These are phyloP conservation scores for Tricholoma furcatifolium DNA, from an alignment of 768 basidiomycete genomes.

Conservation along the genomic window DNA sequence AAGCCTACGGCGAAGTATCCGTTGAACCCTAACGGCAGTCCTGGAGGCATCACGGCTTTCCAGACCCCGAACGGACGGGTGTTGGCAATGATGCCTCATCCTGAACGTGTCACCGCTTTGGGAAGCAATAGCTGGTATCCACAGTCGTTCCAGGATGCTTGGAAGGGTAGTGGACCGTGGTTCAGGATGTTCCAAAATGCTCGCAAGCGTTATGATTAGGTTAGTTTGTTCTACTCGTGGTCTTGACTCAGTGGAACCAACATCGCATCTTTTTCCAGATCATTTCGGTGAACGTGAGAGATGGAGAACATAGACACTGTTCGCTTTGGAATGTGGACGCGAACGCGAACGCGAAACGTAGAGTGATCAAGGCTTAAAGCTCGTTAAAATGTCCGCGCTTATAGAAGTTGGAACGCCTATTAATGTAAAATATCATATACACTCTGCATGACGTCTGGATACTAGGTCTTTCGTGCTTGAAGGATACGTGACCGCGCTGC, in stretches of 20 bases:
- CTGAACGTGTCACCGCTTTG: slow-evolving; percentile 78
- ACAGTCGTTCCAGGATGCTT: slow-evolving; percentile 46
- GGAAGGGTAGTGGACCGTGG: slow-evolving; percentile 89
- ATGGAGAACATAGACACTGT: no score
- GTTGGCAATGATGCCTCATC: slow-evolving; percentile 96
- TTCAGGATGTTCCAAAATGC: slow-evolving; percentile 94
- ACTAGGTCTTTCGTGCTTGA: no score
- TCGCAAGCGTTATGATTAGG: slow-evolving; percentile 56
- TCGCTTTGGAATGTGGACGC: no score
- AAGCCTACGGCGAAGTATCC: slow-evolving; percentile 72
- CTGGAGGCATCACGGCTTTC: slow-evolving; percentile 84
- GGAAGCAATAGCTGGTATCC: slow-evolving; percentile 96
- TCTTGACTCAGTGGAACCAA: background rate
- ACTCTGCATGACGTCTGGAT: no score
- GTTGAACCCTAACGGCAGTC: slow-evolving; percentile 83
- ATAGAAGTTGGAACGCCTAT: no score
- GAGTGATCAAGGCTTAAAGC: no score
- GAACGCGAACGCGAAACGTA: no score
- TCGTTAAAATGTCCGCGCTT: no score
- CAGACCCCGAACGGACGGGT: slow-evolving; percentile 88
- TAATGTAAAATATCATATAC: no score
- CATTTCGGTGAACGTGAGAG: no score
- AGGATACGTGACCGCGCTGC: no score
- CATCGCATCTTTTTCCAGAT: no score
- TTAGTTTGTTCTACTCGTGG: background rate